Base-by-base conservation (phyloP, 1,284 basidiomycete species). In the Melampsora abietis-canadensis region DNA sequence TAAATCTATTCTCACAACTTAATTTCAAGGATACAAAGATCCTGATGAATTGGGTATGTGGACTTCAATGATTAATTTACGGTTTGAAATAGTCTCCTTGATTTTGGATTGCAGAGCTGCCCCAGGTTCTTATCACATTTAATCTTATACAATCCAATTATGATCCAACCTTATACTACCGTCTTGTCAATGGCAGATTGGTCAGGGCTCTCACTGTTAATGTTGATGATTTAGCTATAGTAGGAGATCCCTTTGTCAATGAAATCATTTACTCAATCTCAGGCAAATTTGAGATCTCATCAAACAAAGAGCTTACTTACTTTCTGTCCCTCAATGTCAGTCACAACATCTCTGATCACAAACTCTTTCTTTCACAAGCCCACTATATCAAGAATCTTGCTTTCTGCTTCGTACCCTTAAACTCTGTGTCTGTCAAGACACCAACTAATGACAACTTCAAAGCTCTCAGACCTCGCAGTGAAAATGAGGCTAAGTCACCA, bases 241-340 rank as follows among this genome's bases (percentile, higher is more conserved):
- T 62, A 34, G 60, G 21, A 6, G 34, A 34, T 34, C 8, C 34
- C 8, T 34, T 34, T 34, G 34, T 34, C 34, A 34, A 34, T 4
- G 34, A 19, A 19, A 27, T 24, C n/a, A 62, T 62, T 31, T 5
- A 2, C 5, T 31, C 6, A 5, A 5, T 34, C 34, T 34, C 34
- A 4, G 34, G 34, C 4, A 34, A 12, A 40, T 40, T 5, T 12
- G 37, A 40, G 10, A 40, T 40, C 37, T 40, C 37, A 40, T 40
- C 37, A 12, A 40, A 40, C 10, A 40, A 66, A 8, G 46, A 48
- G 10, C 47, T 66, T 5, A 19, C 27, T 15, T 47, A 66, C 21
- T 66, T 66, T 48, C 65, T 54, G 0, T 54, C 65, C 17, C 19
- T 66, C 12, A 14, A 66, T n/a, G 34, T 66, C 46, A 51, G 31